Base-by-base conservation (phyloP, 2,329 filamentous ascomycete genomes). In the Sarocladium oryzae region DNA sequence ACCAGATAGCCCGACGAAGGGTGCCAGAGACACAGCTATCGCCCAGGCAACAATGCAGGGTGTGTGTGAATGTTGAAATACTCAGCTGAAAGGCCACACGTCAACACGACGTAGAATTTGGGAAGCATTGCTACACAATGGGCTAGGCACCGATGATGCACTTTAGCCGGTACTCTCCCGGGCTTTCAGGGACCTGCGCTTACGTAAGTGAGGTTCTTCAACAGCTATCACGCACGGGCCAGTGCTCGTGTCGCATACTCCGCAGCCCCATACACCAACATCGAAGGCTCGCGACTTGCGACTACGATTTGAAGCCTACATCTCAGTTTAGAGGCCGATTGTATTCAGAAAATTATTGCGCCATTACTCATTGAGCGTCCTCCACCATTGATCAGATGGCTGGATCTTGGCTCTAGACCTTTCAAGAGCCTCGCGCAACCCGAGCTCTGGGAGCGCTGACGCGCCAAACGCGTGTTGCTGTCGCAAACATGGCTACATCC, bases 401-500 rank as follows among this genome's bases (percentile, higher is more conserved):
- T 28, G 11, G 21, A 3, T 4, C 10, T 8, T 3, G 7, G 4
- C 40, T 10, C 16, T 28, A 43, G 23, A n/a, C 4, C 40, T 28
- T 43, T 5, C 26, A 16, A 35, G 7, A 48, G 26, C 26, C 8
- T 5, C 33, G 15, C 26, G 43, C 26, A 28, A 33, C 28, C 5
- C 9, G 6, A 9, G 28, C 30, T 28, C 10, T 15, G 20, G 24
- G 5, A 49, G 18, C 3, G 11, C 18, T 2, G 3, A 49, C 46
- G 30, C 26, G 30, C 26, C n/a, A 4, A 33, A 33, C 43, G 26
- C 46, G 46, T 35, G 21, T 32, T 21, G 9, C 21, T 15, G 46
- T 49, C 46, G 46, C 46, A 49, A 49, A 36, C 30, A 49, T 51
- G 50, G 28, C 26, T 23, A 35, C 35, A 18, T 18, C 18, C 23